Evolutionary conservation across 2,329 filamentous ascomycete genomes (phyloP).

Genomic region (Ophiostoma sp.): DNA sequence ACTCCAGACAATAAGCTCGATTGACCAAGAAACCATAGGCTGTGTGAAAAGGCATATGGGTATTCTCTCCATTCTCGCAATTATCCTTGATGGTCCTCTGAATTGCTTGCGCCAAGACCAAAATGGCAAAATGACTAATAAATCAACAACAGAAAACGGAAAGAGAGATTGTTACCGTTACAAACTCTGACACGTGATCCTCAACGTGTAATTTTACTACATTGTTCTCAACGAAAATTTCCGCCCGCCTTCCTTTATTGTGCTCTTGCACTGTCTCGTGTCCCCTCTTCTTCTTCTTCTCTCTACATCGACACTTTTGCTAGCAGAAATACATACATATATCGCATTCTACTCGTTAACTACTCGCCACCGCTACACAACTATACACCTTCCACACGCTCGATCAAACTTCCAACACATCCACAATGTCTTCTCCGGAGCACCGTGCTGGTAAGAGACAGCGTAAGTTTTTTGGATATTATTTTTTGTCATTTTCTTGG

Average conservation of each 20-base stretch:
- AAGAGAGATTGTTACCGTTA: background rate
- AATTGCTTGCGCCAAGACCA: background rate
- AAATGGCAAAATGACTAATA: background rate
- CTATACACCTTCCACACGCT: background rate
- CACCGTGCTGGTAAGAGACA: conserved; percentile 33
- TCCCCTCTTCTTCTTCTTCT: background rate
- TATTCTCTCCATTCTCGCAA: background rate
- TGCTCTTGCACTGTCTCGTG: background rate
- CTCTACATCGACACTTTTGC: background rate
- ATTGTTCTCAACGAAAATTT: conserved; percentile 14
- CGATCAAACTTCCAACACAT: background rate
- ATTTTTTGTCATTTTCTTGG: background rate
- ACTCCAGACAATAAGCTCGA: background rate
- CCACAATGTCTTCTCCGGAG: conserved; percentile 27
- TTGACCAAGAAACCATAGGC: background rate
- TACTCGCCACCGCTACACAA: background rate
- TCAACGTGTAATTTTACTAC: conserved; percentile 9
- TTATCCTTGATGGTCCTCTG: background rate
- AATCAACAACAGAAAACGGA: background rate
- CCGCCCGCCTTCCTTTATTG: background rate
- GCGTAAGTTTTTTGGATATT: conserved; percentile 29
- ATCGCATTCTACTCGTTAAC: background rate
- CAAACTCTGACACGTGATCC: conserved; percentile 11
- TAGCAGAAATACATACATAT: background rate
- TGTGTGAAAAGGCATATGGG: background rate